Conservation (phyloP, 1,139 yeast species). For the Arxiozyma bovina region DNA sequence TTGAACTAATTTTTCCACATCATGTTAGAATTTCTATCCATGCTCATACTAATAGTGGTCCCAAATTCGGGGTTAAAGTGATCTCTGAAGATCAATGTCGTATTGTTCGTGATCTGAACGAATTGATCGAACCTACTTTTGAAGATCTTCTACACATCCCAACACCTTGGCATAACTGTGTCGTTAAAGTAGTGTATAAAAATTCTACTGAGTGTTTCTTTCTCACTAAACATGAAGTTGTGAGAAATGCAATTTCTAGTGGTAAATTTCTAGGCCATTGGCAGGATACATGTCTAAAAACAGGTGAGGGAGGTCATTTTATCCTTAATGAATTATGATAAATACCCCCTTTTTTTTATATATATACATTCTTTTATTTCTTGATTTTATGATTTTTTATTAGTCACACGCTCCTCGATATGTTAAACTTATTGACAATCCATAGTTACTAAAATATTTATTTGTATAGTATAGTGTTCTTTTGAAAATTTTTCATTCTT, state of each 20-base stretch:
- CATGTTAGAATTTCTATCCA: conserved; percentile 53
- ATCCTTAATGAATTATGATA: conserved; percentile 6
- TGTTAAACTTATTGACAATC: neutral
- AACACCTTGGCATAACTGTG: conserved; percentile 59
- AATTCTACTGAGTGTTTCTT: conserved; percentile 30
- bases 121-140: conserved; percentile 34
- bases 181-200: conserved; percentile 34
- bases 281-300: conserved; percentile 24
- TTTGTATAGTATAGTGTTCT: conserved; percentile 1
- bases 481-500: neutral
- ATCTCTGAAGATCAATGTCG: conserved; percentile 40
- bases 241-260: conserved; percentile 30
- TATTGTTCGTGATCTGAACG: conserved; percentile 32
- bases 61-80: conserved; percentile 48
- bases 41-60: conserved; percentile 50
- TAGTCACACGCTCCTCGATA: neutral
- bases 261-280: conserved; percentile 31
- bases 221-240: conserved; percentile 32
- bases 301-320: conserved; percentile 32
- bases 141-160: conserved; percentile 52
- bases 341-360: neutral
- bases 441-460: neutral
- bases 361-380: neutral
- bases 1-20: conserved; percentile 50
- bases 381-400: neutral